Base-by-base conservation (phyloP, 495 filamentous ascomycete species). In the Niebla homalea region DNA sequence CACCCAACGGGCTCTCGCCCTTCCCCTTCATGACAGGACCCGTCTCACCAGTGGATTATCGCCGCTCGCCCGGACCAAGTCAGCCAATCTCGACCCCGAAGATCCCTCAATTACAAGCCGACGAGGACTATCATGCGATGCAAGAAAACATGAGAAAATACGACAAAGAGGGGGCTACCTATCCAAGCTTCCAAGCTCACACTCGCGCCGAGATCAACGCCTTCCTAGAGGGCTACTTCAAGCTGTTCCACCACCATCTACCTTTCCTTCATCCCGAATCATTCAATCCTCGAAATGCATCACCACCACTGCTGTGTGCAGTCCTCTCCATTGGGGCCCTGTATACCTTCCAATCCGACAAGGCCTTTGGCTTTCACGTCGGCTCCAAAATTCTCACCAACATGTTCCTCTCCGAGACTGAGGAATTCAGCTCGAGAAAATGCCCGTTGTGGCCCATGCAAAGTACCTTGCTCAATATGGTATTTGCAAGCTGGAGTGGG, bases 401-500 rank as follows among this genome's bases (percentile, higher is more conserved):
- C 66, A 89, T 96, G 64, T 97, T 96, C 66, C 65, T 98, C 56
- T 89, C 94, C 67, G 90, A 94, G 69, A 93, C 94, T 69, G 89
- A 95, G 62, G 95, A 93, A 67, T 96, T 96, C 67, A 93, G 88
- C 73, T 97, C 92, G n/a, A 78, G 89, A 48, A 97, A 95, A 64
- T 98, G 92, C 61, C 92, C 92, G 6, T 69, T 98, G 25, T 97
- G 90, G 89, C 87, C 88, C 36, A 97, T 97, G 85, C 92, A 97
- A 63, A 85, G 85, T 63, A 88, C 87, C 14, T 71, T 98, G 45
- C 72, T 98, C 42, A 98, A 98, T 72, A 97, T 96, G 92, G 84
- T 94, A 57, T 97, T 98, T 65, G 92, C 94, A 36, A 96, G 90
- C 73, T 98, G 92, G 92, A 97, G 93, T 62, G 92, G 92, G 54